Evolutionary conservation across 2,329 filamentous ascomycete genomes (phyloP), one percentile per base, ranked within the genome.

Genomic region (Diaporthe citrichinensis): DNA sequence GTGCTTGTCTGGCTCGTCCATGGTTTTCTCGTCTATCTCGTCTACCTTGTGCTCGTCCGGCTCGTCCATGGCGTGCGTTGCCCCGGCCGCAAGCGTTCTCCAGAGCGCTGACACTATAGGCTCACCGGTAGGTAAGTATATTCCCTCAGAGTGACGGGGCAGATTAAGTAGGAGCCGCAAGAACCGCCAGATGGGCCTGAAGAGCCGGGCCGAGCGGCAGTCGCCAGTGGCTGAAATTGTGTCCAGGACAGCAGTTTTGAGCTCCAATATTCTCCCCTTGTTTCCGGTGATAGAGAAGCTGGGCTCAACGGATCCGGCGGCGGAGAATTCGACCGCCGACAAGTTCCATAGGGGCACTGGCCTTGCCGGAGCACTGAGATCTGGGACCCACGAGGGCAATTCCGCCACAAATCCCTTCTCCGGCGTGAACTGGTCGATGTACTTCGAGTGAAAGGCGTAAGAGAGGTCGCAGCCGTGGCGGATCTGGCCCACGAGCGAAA

Each of bases 101-200:
- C 58, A 61, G 58, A 61, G 58, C 14, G n/a, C 58, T 36, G 58
- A 41, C 58, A 61, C 58, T 5, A 61, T 41, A 41, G 34, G 58
- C 36, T 41, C 58, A 0, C 36, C 36, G 10, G 58, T 61, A 44
- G 58, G 58, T 17, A 28, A 7, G 2, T 61, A 61, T 17, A 41
- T 4, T 17, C 36, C 36, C 7, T 61, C 58, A 20, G 58, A 44
- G 7, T 61, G n/a, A 9, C 14, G 58, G 7, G 58, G 58, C 58
- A 61, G 7, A 3, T 61, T 17, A 14, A 2, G 8, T 9, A 41
- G 9, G n/a, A 61, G 58, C 12, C 58, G 36, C 36, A 61, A 25
- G n/a, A 61, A 28, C 7, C 58, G 23, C 58, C 58, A 61, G n/a
- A 25, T 17, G 7, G 58, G 12, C 36, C n/a, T 61, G 34, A 41